phyloP scores from a whole-genome alignment of 345 rosid genomes.

The Gossypium herbaceum region DNA sequence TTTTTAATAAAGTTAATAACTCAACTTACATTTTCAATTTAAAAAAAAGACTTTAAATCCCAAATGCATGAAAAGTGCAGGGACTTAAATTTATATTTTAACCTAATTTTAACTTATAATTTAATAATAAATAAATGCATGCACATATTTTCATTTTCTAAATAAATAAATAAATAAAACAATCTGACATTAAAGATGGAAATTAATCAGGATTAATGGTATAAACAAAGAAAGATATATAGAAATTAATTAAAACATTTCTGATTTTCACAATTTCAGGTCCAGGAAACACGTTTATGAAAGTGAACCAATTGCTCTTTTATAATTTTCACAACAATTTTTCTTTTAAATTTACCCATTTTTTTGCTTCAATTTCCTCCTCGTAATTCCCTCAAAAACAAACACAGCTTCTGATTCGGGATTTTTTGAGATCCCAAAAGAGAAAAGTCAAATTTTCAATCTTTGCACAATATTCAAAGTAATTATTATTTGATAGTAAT shows the following conservation, averaged over 20 bases:
- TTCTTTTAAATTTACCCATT: not conserved
- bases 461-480: not conserved
- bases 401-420: not conserved
- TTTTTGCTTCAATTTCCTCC: not conserved
- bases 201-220: not conserved
- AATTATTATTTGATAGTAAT: not conserved
- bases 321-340: not conserved
- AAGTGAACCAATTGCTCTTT: not conserved
- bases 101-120: too few relatives aligned
- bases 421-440: not conserved
- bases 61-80: too few relatives aligned
- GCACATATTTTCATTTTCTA: too few relatives aligned
- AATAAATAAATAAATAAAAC: too few relatives aligned
- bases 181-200: not conserved
- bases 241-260: not conserved
- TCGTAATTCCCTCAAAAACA: not conserved
- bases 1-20: too few relatives aligned
- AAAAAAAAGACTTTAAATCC: too few relatives aligned
- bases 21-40: too few relatives aligned
- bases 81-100: too few relatives aligned
- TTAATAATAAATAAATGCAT: too few relatives aligned
- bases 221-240: not conserved
- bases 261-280: slow-evolving; percentile 7
- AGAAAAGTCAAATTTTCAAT: not conserved
- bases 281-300: not conserved